Evolutionary conservation across 139 green algal genomes (phyloP), one percentile per base, ranked within the genome.

Genomic region (Monoraphidium neglectum): DNA sequence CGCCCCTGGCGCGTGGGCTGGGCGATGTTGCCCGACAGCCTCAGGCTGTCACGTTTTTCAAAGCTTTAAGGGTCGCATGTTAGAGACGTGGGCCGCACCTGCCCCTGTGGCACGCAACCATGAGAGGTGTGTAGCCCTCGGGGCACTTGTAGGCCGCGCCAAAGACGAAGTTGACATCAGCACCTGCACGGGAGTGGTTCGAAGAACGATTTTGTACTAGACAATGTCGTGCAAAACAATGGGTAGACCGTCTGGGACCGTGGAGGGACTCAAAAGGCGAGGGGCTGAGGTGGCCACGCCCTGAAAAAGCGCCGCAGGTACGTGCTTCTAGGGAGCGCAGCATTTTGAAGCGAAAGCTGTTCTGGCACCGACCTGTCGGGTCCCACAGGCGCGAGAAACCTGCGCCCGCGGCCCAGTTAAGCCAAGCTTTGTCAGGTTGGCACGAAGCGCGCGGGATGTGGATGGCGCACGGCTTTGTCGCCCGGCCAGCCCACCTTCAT

Each of bases 81-180:
- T n/a, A n/a, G n/a, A n/a, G n/a, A n/a, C n/a, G n/a, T n/a, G n/a
- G n/a, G 10, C 56, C 46, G 56, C 68, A 72, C 68, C 57, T 66
- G 30, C 81, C 82, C 3, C 92, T 76, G 84, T 97, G 93, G 15
- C 77, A 82, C 0, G 94, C 94, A 28, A 90, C 90, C 94, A 98
- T 98, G 33, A 98, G 88, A 0, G 94, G 91, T 0, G 94, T 98
- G 90, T 98, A 98, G 24, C 94, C 94, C 74, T 96, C 91, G 23
- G 82, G 74, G 65, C 87, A 95, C 1, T 28, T 74, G 82, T 97
- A 98, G 1, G 91, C 91, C 4, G 71, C 30, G 0, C 92, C 92
- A 86, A 97, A 98, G 21, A 98, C 90, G 80, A 97, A 98, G 86
- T 97, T 97, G 33, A 97, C 92, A 74, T 98, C 95, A 0, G 94